Evolutionary conservation across 345 rosid genomes (phyloP), one percentile per base, ranked within the genome.

Genomic region (Reutealis trisperma): DNA sequence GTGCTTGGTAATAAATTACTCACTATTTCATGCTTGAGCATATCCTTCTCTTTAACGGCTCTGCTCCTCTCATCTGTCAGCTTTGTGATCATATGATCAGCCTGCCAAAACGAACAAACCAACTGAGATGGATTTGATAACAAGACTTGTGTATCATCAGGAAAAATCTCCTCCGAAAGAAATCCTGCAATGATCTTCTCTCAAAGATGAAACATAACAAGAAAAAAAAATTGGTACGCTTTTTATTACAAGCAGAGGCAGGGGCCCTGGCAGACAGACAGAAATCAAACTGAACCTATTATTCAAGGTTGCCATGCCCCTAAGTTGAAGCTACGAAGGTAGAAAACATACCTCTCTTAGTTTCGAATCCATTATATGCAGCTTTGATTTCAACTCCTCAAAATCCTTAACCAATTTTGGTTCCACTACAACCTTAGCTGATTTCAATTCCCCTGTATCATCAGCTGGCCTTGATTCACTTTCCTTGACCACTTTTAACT

Each of bases 51-150:
- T 70, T 14, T 75, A 54, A 55, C 59, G 18, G 71, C 78, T 71
- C 24, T 61, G 51, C 63, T 84, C 34, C 77, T 85, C 77, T 86
- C 93, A 62, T 86, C 86, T 16, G 68, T 79, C 73, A 89, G 79
- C 79, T 80, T 78, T 57, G 22, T 57, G 32, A 87, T 85, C 25
- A 76, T 82, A 63, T 41, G 76, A 45, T 86, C 88, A 71, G 93
- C 91, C 93, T 87, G 83, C 60, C 82, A 78, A 69, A 67, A 47
- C 12, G 27, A 62, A 70, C 63, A 62, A 47, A 42, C 2, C 2
- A 19, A 37, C 14, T n/a, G 34, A 73, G 6, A 59, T 13, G 73
- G 58, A 9, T 6, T 27, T 34, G 32, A 64, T 45, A 54, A 19
- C 25, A 22, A 66, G 34, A 75, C 16, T 12, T 5, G 66, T 5